These are phyloP conservation scores for Boletus sp. DNA, from an alignment of 1,284 basidiomycete species.

Conservation along the genomic window DNA sequence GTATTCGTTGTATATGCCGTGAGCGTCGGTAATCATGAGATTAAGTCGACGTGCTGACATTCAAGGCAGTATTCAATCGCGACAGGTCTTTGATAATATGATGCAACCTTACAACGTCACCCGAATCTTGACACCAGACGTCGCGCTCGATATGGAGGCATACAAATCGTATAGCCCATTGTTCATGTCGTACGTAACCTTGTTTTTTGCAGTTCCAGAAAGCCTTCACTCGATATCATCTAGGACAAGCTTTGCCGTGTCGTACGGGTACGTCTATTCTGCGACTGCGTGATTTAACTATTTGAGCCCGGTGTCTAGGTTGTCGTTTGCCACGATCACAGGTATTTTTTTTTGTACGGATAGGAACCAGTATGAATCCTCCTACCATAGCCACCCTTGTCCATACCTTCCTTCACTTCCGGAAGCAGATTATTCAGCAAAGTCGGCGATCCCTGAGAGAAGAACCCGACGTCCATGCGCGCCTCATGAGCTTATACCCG, in stretches of 20 bases:
- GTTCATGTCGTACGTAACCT: conserved; percentile 47
- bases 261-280: conserved; percentile 35
- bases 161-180: conserved; percentile 68
- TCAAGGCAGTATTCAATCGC: conserved; percentile 27
- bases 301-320: conserved; percentile 12
- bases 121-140: conserved; percentile 47
- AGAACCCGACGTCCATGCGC: conserved; percentile 65
- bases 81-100: conserved; percentile 42
- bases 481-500: conserved; percentile 63
- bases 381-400: conserved; percentile 49
- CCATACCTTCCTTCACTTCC: conserved; percentile 64
- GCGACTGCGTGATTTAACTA: background rate
- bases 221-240: background rate
- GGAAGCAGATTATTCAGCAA: conserved; percentile 53
- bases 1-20: conserved; percentile 43
- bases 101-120: conserved; percentile 56
- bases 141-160: conserved; percentile 47
- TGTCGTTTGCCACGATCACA: conserved; percentile 62
- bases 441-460: conserved; percentile 49
- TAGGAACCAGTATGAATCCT: background rate
- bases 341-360: conserved; percentile 15
- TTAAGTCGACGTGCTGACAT: background rate
- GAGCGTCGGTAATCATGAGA: conserved; percentile 1
- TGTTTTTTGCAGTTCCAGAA: background rate
- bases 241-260: conserved; percentile 51